Evolutionary conservation across 441 rosid species (phyloP).

Genomic region (Pelargonium cotyledonis): DNA sequence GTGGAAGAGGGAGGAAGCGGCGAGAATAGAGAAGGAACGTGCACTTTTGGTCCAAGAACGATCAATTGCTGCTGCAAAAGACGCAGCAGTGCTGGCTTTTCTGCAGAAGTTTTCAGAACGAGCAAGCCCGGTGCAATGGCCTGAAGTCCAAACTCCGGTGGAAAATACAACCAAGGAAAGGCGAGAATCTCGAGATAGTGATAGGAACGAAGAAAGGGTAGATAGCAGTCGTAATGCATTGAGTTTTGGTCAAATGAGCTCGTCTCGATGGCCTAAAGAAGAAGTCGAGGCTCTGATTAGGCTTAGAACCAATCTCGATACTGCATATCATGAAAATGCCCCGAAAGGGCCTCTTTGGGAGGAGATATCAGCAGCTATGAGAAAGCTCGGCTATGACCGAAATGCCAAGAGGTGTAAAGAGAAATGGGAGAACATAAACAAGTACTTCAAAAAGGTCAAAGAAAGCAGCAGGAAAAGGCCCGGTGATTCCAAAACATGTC

Average conservation of each 20-base stretch:
- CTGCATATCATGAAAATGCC: slow-evolving; percentile 61
- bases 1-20: slow-evolving; percentile 64
- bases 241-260: slow-evolving; percentile 28
- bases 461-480: slow-evolving; percentile 76
- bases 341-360: slow-evolving; percentile 91
- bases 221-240: neutral
- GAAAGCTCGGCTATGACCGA: slow-evolving; percentile 61
- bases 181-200: slow-evolving; percentile 30
- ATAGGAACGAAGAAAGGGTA: slow-evolving; percentile 9
- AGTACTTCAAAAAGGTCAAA: slow-evolving; percentile 90
- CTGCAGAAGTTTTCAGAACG: slow-evolving; percentile 64
- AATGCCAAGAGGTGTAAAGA: slow-evolving; percentile 85
- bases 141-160: neutral
- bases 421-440: slow-evolving; percentile 97
- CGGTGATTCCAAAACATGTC: slow-evolving; percentile 84
- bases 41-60: slow-evolving; percentile 65
- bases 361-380: slow-evolving; percentile 74
- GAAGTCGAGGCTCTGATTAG: slow-evolving; percentile 62
- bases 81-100: slow-evolving; percentile 67
- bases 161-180: slow-evolving; percentile 9
- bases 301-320: slow-evolving; percentile 46
- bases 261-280: slow-evolving; percentile 88
- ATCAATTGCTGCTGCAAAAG: slow-evolving; percentile 53
- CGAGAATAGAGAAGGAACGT: slow-evolving; percentile 50
- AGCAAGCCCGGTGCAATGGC: slow-evolving; percentile 23